Evolutionary conservation across 75 land plant genomes (phyloP), one percentile per base, ranked within the genome.

Genomic region (Selaginella tamariscina): DNA sequence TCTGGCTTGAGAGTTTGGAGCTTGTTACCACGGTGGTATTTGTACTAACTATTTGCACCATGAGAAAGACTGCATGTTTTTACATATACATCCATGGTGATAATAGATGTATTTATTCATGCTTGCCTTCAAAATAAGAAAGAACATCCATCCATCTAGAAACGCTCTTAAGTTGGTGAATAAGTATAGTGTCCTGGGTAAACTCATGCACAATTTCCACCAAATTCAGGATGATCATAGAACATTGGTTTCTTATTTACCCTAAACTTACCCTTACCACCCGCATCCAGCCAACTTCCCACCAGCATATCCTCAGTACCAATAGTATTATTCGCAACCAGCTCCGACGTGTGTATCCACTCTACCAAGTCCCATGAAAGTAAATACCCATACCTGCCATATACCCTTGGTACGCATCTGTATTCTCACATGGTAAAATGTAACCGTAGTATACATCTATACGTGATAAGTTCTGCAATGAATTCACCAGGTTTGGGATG

Each of bases 351-450:
- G 22, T 63, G 33, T 0, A 89, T 73, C 88, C 88, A 89, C 65
- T 87, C 70, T 20, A 82, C 91, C 1, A 87, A 62, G 66, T 87
- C 95, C 91, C 95, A 89, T 9, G 91, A 87, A 0, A 89, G 56
- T 28, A 83, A 72, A 71, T 82, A 89, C n/a, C 95, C 87, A 87
- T 84, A 0, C 95, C 95, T 0, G 91, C 77, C 95, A 89, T 89
- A 79, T 84, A 87, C 28, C 33, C 29, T 0, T 44, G 56, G 44
- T 78, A 76, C 0, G 91, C 73, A 49, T 84, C 81, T 78, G 67
- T 70, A 23, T 72, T 80, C 27, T 55, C 57, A 60, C 87, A 84
- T 0, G 87, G 84, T 24, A 80, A n/a, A 77, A 80, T 78, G 29
- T 78, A 85, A 1, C 94, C 91, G 69, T 89, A 89, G 71, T 89